These are phyloP conservation scores for Stagonosporopsis rhizophila DNA, from an alignment of 2,329 filamentous ascomycete genomes.

Conservation along the genomic window DNA sequence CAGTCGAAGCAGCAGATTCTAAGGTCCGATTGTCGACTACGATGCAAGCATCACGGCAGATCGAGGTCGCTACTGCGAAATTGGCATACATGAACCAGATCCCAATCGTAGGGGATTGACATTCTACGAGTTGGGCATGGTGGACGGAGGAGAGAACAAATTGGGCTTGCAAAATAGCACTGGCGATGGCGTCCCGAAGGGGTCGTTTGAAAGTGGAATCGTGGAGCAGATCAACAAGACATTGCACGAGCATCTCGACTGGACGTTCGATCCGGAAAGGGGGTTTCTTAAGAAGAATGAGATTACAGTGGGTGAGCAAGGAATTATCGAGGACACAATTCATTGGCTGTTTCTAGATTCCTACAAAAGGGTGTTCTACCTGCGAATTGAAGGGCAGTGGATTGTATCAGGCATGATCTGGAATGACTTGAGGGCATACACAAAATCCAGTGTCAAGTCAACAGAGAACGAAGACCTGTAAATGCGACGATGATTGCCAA, in stretches of 20 bases:
- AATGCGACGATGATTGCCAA: not conserved
- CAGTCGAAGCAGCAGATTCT: slow-evolving; percentile 20
- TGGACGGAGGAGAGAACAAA: slow-evolving; percentile 34
- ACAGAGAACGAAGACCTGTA: slow-evolving; percentile 15
- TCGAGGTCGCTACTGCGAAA: slow-evolving; percentile 39
- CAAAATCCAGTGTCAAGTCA: not conserved
- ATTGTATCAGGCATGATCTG: slow-evolving; percentile 33
- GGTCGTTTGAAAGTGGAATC: slow-evolving; percentile 36
- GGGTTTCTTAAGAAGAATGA: slow-evolving; percentile 33
- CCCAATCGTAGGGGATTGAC: slow-evolving; percentile 34
- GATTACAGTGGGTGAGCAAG: slow-evolving; percentile 12
- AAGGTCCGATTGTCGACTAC: slow-evolving; percentile 39
- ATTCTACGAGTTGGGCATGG: slow-evolving; percentile 45
- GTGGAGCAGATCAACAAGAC: slow-evolving; percentile 34
- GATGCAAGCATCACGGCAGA: slow-evolving; percentile 21
- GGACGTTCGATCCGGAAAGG: slow-evolving; percentile 33
- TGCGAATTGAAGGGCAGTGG: slow-evolving; percentile 33
- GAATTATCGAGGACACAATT: slow-evolving; percentile 30
- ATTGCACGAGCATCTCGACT: slow-evolving; percentile 35
- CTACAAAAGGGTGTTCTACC: slow-evolving; percentile 43
- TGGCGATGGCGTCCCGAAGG: slow-evolving; percentile 33
- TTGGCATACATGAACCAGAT: slow-evolving; percentile 33
- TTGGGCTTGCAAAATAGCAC: slow-evolving; percentile 27
- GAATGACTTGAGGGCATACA: slow-evolving; percentile 23
- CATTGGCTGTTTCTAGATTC: slow-evolving; percentile 42